Evolutionary conservation across 129 eudicot genomes (phyloP).

Genomic region (Daucus carota): DNA sequence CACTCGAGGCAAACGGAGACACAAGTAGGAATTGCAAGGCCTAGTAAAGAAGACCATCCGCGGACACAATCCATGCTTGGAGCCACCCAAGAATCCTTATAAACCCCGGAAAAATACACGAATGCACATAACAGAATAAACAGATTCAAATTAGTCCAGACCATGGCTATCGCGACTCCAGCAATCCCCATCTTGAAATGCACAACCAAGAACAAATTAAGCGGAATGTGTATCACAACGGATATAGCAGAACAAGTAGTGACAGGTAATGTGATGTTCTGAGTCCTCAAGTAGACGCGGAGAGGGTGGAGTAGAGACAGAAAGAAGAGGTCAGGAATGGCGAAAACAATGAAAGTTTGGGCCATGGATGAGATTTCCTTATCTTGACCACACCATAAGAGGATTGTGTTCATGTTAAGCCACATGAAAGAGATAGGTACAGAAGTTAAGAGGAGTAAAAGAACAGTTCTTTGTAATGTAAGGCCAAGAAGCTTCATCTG

Average conservation of each 20-base stretch:
- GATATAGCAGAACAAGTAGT: constrained; percentile 68
- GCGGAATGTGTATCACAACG: constrained; percentile 54
- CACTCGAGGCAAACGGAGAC: constrained; percentile 80
- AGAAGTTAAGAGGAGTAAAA: constrained; percentile 64
- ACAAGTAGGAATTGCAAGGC: constrained; percentile 64
- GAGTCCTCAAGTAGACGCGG: constrained; percentile 67
- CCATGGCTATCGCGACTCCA: constrained; percentile 82
- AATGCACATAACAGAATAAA: constrained; percentile 35
- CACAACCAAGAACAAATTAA: constrained; percentile 56
- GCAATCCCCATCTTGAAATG: constrained; percentile 60
- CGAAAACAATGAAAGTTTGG: constrained; percentile 53
- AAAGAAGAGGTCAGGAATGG: constrained; percentile 80
- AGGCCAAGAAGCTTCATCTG: constrained; percentile 81
- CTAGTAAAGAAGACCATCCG: constrained; percentile 66
- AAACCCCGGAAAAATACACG: constrained; percentile 56
- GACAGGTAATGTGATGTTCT: constrained; percentile 64
- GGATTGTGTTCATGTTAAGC: constrained; percentile 72
- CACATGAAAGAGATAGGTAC: constrained; percentile 78
- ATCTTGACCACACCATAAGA: constrained; percentile 80
- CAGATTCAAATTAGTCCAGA: constrained; percentile 63
- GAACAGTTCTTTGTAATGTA: constrained; percentile 74
- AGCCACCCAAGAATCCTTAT: constrained; percentile 69
- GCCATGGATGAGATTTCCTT: constrained; percentile 63
- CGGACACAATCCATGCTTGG: constrained; percentile 63
- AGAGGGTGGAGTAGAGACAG: constrained; percentile 79